A percentile compares a stretch with the other conserved stretches of the same genome.
Evolutionary conservation across 805 yeast species (phyloP).

Genomic region (Diddensiella caesifluorescens): DNA sequence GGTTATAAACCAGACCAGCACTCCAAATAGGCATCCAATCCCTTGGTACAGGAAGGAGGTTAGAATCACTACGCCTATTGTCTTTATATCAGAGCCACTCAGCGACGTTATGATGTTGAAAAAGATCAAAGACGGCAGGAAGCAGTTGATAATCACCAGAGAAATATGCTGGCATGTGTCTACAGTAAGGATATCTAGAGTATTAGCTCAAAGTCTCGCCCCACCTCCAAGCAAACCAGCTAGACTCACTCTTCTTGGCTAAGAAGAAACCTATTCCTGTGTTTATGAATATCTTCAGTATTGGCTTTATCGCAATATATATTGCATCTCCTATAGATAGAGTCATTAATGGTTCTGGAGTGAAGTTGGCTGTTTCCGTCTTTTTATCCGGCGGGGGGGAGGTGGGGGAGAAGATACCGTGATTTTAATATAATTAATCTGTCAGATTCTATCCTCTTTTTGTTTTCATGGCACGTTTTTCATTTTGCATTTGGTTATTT

Average conservation of each 20-base stretch:
- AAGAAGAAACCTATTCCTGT: slow-evolving; percentile 60
- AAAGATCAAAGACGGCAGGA: slow-evolving; percentile 73
- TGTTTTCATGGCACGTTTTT: too few relatives aligned
- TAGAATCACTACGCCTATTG: slow-evolving; percentile 59
- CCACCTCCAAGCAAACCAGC: neutral
- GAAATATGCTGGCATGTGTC: slow-evolving; percentile 67
- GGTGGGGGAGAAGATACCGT: too few relatives aligned
- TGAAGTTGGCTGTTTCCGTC: too few relatives aligned
- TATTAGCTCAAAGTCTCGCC: neutral
- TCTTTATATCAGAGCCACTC: slow-evolving; percentile 61
- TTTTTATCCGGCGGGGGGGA: too few relatives aligned
- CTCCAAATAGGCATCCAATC: slow-evolving; percentile 41
- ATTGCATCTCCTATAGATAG: slow-evolving; percentile 52
- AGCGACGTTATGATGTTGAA: slow-evolving; percentile 64
- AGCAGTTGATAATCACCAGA: slow-evolving; percentile 58
- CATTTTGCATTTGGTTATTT: too few relatives aligned
- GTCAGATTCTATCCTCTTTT: too few relatives aligned
- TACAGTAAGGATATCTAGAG: slow-evolving; percentile 49
- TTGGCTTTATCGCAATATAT: slow-evolving; percentile 79
- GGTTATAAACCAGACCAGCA: slow-evolving; percentile 41
- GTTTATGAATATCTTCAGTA: slow-evolving; percentile 72
- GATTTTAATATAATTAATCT: too few relatives aligned
- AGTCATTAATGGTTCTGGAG: too few relatives aligned
- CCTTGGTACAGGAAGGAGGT: slow-evolving; percentile 42
- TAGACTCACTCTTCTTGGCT: slow-evolving; percentile 42